These are phyloP conservation scores for Chlorella vulgaris DNA, from an alignment of 139 green algal species.

Conservation along the genomic window DNA sequence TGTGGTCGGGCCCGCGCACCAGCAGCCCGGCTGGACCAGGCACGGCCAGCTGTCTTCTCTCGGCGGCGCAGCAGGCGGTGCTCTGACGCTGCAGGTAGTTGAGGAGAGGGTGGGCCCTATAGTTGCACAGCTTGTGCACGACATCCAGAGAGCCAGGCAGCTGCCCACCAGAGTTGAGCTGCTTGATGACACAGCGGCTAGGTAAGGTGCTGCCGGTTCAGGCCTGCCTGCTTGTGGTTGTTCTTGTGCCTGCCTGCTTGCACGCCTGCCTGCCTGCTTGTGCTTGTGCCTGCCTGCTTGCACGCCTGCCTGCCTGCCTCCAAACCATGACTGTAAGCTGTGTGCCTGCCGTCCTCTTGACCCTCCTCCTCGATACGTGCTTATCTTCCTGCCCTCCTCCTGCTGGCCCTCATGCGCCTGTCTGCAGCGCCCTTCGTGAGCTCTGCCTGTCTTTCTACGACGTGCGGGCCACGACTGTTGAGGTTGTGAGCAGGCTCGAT, in stretches of 20 bases:
- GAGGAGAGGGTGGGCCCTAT: conserved; percentile 63
- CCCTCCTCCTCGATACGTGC: not conserved
- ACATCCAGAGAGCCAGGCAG: conserved; percentile 67
- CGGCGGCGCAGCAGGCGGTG: not conserved
- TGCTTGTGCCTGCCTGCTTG: not conserved
- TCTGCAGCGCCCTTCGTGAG: conserved; percentile 76
- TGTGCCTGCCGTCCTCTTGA: no score
- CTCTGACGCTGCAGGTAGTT: conserved; percentile 59
- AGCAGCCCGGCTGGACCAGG: no score
- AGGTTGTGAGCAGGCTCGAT: conserved; percentile 80
- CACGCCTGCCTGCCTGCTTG: not conserved
- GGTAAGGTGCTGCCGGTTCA: conserved; percentile 36
- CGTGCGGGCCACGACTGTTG: conserved; percentile 77
- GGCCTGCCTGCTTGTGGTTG: not conserved
- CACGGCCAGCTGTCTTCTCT: no score
- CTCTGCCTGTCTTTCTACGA: conserved; percentile 90
- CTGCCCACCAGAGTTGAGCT: conserved; percentile 73
- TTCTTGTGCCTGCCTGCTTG: not conserved
- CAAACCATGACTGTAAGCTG: no score
- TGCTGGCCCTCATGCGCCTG: no score
- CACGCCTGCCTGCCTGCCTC: no score
- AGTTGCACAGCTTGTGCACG: conserved; percentile 62
- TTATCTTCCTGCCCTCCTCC: not conserved
- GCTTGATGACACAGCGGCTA: conserved; percentile 83
- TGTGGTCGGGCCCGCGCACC: not conserved